Evolutionary conservation across 129 eudicot genomes (phyloP), one percentile per base, ranked within the genome.

Genomic region (Tagetes patula): DNA sequence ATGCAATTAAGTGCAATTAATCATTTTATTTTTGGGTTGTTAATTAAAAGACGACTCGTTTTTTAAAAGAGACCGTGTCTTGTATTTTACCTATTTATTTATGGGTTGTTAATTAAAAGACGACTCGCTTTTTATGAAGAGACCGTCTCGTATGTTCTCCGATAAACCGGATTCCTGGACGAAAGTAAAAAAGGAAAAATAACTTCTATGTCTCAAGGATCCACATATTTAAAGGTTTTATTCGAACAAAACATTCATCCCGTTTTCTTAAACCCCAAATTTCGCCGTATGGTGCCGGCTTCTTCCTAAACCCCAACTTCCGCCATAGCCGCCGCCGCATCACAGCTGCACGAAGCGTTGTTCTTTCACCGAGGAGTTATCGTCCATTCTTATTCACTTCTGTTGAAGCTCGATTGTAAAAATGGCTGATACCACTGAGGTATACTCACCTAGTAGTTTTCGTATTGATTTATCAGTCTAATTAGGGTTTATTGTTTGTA

Each of bases 341-440:
- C 20, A 31, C 34, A 32, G 13, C 33, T 6, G 39, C 64, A 20
- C 50, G 12, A 37, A 4, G 27, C 30, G 12, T 2, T 11, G 37
- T 1, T 1, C 14, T 47, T n/a, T n/a, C 3, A 54, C 5, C 30
- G 6, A 1, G 14, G 6, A 59, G 20, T 34, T 4, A 0, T 2
- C 46, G 12, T 20, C 8, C 36, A 53, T 20, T 33, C 53, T 27
- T 52, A 37, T 53, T 38, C 33, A 5, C 38, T 38, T 5, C 4
- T 39, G n/a, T 65, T 20, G 49, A 75, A 75, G 53, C 9, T 70
- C 63, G 38, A 62, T 31, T 27, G 54, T 56, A 42, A 32, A 50
- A n/a, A 80, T 75, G 84, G 62, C 75, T 12, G 75, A 73, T 71
- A 48, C 79, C 64, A 80, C 75, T 5, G 83, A 80, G 83, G 83